These are phyloP conservation scores for Breviolum minutum DNA, from an alignment of 73 alveolate species.

Conservation along the genomic window DNA sequence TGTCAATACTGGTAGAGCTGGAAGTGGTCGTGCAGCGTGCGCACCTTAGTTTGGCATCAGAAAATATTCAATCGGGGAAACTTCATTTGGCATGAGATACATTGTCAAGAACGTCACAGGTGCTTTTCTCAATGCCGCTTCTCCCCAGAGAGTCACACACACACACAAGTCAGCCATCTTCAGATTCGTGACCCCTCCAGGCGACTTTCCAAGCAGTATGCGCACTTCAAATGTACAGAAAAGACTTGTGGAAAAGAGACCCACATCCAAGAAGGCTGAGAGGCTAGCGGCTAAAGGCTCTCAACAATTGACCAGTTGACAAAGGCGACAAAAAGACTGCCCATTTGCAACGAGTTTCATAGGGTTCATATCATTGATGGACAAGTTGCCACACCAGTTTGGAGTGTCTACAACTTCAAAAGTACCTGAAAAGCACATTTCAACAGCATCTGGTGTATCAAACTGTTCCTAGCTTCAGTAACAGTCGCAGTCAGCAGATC, in stretches of 20 bases:
- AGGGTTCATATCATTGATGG: no score
- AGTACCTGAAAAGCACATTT: no score
- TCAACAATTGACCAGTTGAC: not conserved
- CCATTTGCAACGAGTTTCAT: not conserved
- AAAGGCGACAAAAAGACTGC: not conserved
- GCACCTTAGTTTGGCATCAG: not conserved
- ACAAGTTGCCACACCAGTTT: no score
- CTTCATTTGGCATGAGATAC: no score
- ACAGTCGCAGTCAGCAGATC: no score
- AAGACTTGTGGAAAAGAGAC: slow-evolving; percentile 50
- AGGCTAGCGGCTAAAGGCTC: not conserved
- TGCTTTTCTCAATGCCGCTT: no score
- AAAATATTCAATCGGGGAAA: not conserved
- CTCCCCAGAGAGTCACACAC: no score
- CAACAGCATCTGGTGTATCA: no score
- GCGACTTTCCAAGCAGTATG: slow-evolving; percentile 90
- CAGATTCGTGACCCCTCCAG: not conserved
- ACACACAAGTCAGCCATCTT: not conserved
- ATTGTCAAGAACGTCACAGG: no score
- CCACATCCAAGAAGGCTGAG: slow-evolving; percentile 68
- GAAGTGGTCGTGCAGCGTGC: slow-evolving; percentile 77
- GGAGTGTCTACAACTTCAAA: no score
- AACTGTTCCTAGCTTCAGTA: no score
- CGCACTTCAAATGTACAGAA: slow-evolving; percentile 82
- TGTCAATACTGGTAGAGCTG: slow-evolving; percentile 64